Conservation (phyloP, 2,329 filamentous ascomycete genomes). For the Sporothrix humicola region DNA sequence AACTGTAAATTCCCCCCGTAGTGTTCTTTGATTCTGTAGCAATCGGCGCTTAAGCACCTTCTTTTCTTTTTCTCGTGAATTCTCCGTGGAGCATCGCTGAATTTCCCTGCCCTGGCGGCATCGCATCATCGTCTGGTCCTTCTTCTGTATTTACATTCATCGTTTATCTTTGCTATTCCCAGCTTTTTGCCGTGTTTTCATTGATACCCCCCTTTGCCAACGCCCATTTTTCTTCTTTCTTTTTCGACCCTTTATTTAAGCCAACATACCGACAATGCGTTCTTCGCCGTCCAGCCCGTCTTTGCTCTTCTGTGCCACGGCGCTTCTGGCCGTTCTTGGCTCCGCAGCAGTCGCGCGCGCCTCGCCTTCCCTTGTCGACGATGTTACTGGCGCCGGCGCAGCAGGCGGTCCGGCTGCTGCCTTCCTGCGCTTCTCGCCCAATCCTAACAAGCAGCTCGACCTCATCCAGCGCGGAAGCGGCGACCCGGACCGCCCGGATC, state of each 20-base stretch:
- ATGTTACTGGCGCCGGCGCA: neutral
- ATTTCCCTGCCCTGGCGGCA: slow-evolving; percentile 11
- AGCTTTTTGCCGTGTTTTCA: neutral
- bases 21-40: neutral
- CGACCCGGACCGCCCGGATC: slow-evolving; percentile 39
- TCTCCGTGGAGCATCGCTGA: neutral
- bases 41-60: neutral
- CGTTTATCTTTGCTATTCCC: neutral
- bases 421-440: slow-evolving; percentile 26
- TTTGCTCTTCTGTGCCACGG: slow-evolving; percentile 27
- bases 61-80: neutral
- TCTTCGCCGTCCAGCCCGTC: slow-evolving; percentile 12
- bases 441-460: slow-evolving; percentile 15
- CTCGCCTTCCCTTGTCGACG: slow-evolving; percentile 21
- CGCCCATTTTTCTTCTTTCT: neutral
- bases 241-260: neutral
- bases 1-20: neutral
- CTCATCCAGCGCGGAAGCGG: neutral
- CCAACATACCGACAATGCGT: slow-evolving; percentile 6
- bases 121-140: neutral
- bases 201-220: neutral
- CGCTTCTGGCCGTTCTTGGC: slow-evolving; percentile 10
- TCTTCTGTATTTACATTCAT: neutral
- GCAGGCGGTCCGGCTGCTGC: slow-evolving; percentile 13
- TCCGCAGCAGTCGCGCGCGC: slow-evolving; percentile 22